These are phyloP conservation scores for Penicillium steckii DNA, from an alignment of 495 filamentous ascomycete species.

Conservation along the genomic window DNA sequence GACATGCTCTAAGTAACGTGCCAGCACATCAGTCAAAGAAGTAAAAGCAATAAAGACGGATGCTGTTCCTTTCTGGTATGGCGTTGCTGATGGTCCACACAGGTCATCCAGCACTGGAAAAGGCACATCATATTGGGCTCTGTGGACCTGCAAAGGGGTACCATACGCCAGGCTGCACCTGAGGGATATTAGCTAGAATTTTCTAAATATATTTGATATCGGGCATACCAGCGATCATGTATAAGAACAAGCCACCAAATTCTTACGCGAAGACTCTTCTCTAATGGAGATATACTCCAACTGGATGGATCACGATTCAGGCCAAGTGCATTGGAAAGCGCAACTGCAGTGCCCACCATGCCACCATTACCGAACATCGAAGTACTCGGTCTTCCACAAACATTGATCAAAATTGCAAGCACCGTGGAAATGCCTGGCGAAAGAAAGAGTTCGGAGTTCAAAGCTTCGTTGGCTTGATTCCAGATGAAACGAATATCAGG, in stretches of 20 bases:
- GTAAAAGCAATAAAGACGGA: constrained; percentile 37
- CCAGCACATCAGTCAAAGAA: constrained; percentile 38
- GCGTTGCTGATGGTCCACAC: constrained; percentile 2
- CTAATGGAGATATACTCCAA: constrained; percentile 33
- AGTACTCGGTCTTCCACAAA: constrained; percentile 34
- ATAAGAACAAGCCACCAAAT: constrained; percentile 43
- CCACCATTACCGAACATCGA: constrained; percentile 38
- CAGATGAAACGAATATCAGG: constrained; percentile 38
- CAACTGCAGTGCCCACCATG: constrained; percentile 32
- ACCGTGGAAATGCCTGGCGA: constrained; percentile 36
- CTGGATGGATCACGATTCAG: constrained; percentile 31
- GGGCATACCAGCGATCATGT: constrained; percentile 37
- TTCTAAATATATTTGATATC: background rate
- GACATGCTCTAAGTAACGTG: constrained; percentile 33
- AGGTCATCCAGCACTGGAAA: constrained; percentile 21
- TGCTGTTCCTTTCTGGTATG: constrained; percentile 15
- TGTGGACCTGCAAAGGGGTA: constrained; percentile 31
- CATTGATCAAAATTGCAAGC: constrained; percentile 31
- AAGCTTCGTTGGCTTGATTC: constrained; percentile 33
- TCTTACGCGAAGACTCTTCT: constrained; percentile 30
- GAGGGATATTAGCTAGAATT: background rate
- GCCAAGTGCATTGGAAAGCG: constrained; percentile 35
- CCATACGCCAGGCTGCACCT: constrained; percentile 41
- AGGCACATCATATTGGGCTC: constrained; percentile 41
- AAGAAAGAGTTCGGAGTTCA: constrained; percentile 33